A percentile compares a stretch with the other conserved stretches of the same genome.
Conservation (phyloP, 257 asterid species). For the Prunella vulgaris region DNA sequence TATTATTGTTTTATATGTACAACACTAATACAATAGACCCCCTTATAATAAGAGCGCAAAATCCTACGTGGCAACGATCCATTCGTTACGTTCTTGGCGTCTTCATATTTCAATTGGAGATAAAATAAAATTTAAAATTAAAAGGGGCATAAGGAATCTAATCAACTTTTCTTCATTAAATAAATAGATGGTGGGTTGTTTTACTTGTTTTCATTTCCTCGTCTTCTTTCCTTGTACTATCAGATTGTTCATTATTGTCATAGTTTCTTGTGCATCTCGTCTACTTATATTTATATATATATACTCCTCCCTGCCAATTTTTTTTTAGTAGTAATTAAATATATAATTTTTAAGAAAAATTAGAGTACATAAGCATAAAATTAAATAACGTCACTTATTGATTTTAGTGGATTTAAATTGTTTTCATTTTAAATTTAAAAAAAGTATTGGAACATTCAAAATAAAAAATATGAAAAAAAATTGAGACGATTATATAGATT, state of each 20-base stretch:
- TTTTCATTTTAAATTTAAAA: no score
- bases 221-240: conserved; percentile 46
- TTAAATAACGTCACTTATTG: no score
- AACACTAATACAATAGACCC: conserved; percentile 28
- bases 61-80: conserved; percentile 24
- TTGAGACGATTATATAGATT: no score
- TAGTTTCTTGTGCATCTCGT: conserved; percentile 27
- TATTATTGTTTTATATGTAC: conserved; percentile 25
- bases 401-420: no score
- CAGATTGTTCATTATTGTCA: conserved; percentile 23
- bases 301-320: no score
- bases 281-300: not conserved
- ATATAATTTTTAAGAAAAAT: no score
- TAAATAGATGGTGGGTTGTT: conserved; percentile 26
- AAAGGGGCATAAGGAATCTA: conserved; percentile 41
- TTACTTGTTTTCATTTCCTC: conserved; percentile 40
- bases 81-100: conserved; percentile 35
- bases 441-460: no score
- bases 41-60: conserved; percentile 18
- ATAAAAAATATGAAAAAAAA: no score
- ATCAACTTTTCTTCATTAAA: conserved; percentile 28
- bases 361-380: no score
- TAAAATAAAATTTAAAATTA: conserved; percentile 8
- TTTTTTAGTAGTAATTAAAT: no score
- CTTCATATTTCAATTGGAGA: conserved; percentile 24